Evolutionary conservation across 768 basidiomycete species (phyloP), one percentile per base, ranked within the genome.

Genomic region (Cystofilobasidium ferigula): DNA sequence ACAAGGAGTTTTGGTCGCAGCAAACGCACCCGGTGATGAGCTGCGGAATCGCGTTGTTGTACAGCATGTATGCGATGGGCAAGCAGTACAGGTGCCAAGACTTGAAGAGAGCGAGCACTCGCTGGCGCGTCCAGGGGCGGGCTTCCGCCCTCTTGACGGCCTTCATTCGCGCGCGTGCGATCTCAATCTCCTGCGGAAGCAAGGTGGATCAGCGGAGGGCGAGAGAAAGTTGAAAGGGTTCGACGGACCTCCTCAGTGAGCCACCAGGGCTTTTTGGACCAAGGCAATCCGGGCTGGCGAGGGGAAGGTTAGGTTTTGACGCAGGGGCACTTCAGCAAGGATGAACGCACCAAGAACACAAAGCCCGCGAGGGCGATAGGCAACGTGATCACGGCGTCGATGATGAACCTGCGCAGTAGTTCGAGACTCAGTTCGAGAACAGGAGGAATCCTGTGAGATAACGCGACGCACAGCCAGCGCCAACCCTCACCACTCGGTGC

Each of bases 401-500:
- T 51, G 54, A 56, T 64, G 35, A 28, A 63, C 9, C 28, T 43
- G 24, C 62, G 26, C 16, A 22, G 16, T n/a, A 20, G 28, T 13
- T 43, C 30, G 18, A 61, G 18, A 3, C n/a, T 60, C 18, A 22
- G 12, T 35, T n/a, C n/a, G n/a, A n/a, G n/a, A n/a, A n/a, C n/a
- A n/a, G n/a, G n/a, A n/a, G n/a, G n/a, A n/a, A n/a, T n/a, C n/a
- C n/a, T n/a, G n/a, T n/a, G n/a, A n/a, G n/a, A n/a, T n/a, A n/a
- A n/a, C n/a, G n/a, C 42, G 3, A 36, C 14, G 35, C 34, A 22
- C 22, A 48, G 18, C 63, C 61, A 69, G 35, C 62, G 40, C 54
- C 57, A 71, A 1, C 70, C 70, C 0, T 35, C 34, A 2, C 69
- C 56, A 5, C 67, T 67, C 12, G 60, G 60, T n/a, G n/a, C n/a